Conservation (phyloP, 345 rosid species). For the Luvunga scandens region DNA sequence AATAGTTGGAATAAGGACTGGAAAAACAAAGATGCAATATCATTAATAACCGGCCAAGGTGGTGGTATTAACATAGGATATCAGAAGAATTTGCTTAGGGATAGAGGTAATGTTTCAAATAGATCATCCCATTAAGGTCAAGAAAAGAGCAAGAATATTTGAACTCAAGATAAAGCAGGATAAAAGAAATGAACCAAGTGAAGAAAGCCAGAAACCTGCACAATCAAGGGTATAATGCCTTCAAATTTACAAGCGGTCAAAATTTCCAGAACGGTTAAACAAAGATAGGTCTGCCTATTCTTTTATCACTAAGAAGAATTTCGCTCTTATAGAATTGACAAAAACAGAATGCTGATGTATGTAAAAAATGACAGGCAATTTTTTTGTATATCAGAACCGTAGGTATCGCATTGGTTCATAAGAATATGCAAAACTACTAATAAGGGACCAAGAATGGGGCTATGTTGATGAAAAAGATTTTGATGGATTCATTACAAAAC, state of each 20-base stretch:
- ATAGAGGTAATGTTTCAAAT: background rate
- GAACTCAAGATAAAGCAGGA: background rate
- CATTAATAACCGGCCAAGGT: background rate
- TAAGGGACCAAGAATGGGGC: background rate
- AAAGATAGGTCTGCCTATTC: background rate
- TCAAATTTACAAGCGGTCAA: background rate
- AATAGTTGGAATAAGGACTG: background rate
- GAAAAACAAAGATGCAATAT: background rate
- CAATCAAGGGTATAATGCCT: background rate
- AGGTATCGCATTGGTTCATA: slow-evolving; percentile 5
- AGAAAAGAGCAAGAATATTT: background rate
- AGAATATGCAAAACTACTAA: background rate
- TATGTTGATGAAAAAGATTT: background rate
- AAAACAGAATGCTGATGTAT: background rate
- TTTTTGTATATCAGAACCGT: background rate
- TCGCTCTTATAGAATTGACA: background rate
- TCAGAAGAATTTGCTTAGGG: background rate
- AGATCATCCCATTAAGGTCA: background rate
- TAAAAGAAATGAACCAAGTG: background rate
- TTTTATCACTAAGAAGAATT: background rate
- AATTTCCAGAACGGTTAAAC: background rate
- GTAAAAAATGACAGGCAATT: slow-evolving; percentile 7
- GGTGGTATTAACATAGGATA: background rate
- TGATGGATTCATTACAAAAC: background rate
- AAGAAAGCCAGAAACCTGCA: background rate